Conservation (phyloP, 148 eudicot species). For the Persicaria maculosa region DNA sequence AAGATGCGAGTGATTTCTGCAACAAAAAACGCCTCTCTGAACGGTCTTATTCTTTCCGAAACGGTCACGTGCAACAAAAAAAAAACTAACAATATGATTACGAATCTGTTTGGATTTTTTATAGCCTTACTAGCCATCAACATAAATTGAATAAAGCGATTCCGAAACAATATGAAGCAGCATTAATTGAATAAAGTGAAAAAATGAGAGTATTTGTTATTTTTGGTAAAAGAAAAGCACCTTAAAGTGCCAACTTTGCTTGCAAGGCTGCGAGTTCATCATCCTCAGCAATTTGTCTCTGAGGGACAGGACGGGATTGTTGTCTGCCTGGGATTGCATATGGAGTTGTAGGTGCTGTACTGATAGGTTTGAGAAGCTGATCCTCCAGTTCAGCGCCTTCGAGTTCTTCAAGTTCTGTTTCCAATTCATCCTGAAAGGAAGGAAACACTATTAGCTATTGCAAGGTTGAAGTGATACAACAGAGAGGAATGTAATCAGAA, state of each 20-base stretch:
- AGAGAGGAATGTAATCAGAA: neutral
- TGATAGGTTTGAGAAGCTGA: conserved; percentile 27
- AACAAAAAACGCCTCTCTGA: no score
- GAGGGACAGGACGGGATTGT: conserved; percentile 12
- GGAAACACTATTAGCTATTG: neutral
- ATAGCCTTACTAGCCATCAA: no score
- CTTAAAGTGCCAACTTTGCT: conserved; percentile 62
- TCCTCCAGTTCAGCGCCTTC: conserved; percentile 30
- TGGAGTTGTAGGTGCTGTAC: conserved; percentile 22
- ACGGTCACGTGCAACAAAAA: no score
- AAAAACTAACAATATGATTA: no score
- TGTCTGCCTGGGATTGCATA: conserved; percentile 10
- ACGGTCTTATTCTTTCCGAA: no score
- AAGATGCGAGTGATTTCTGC: no score
- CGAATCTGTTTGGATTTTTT: no score
- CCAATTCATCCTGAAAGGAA: neutral
- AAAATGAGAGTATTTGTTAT: no score
- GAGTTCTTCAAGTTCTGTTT: conserved; percentile 30
- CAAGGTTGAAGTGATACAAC: neutral
- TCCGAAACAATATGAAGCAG: no score
- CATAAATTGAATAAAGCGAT: no score
- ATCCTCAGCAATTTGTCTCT: conserved; percentile 35
- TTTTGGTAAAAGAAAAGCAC: neutral
- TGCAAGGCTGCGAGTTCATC: conserved; percentile 62
- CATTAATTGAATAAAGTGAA: no score